A percentile compares a stretch with the other conserved stretches of the same genome.
phyloP scores from a whole-genome alignment of 495 filamentous ascomycete species.

The Achaetomiella virescens region DNA sequence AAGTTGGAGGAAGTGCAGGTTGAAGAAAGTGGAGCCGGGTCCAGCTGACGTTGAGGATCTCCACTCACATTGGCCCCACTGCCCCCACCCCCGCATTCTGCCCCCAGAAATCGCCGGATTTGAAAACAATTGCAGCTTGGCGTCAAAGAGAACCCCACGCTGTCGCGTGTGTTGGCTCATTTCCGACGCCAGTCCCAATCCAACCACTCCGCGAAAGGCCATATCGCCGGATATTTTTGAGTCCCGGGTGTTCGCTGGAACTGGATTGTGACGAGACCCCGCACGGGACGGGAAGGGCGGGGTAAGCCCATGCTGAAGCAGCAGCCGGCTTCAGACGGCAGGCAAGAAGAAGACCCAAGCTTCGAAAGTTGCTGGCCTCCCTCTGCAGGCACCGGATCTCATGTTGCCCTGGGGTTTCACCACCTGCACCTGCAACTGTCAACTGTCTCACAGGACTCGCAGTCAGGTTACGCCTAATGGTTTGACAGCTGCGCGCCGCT shows the following conservation, averaged over 20 bases:
- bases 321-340: neutral
- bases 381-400: neutral
- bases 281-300: constrained; percentile 7
- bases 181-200: neutral
- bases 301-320: neutral
- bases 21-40: neutral
- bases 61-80: neutral
- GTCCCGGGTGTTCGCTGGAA: neutral
- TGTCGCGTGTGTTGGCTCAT: neutral
- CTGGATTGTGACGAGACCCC: constrained; percentile 1
- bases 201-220: neutral
- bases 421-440: neutral
- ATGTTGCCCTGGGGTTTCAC: neutral
- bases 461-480: neutral
- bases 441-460: neutral
- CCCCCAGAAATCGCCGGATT: neutral
- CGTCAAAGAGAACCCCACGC: neutral
- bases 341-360: too few species aligned
- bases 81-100: constrained; percentile 8
- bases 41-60: neutral
- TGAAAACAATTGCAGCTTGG: neutral
- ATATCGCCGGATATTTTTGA: neutral
- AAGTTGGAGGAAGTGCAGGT: neutral
- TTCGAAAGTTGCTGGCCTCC: neutral
- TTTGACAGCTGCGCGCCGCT: constrained; percentile 4